Evolutionary conservation across 2,329 filamentous ascomycete species (phyloP), one percentile per base, ranked within the genome.

Genomic region (Colletotrichum sp.): DNA sequence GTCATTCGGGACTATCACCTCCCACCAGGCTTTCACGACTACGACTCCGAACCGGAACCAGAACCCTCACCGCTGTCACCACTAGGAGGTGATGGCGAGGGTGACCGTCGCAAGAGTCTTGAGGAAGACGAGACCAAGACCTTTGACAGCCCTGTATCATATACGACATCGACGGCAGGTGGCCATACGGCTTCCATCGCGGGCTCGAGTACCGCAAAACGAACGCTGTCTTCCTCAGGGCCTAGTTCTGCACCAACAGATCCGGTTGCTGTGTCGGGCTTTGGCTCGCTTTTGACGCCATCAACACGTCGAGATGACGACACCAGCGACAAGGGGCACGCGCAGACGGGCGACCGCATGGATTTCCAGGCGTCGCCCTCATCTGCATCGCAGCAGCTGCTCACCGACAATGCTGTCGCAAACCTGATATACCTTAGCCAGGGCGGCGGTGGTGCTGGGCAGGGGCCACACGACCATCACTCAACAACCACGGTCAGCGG

Each of bases 1-100:
- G 82, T 85, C 5, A 83, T 85, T 63, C 81, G 84, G 72, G 84
- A 85, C 64, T 85, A 85, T 34, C 79, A 83, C 39, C 76, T 79
- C 6, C 80, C 80, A 5, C 79, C 80, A 8, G 76, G 60, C 24
- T 68, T 68, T 16, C 39, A 69, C 32, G 72, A 77, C 28, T 75
- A 52, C 24, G 75, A 75, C 22, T 77, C 75, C 1, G 75, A 75
- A 9, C 57, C 55, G 6, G 75, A 77, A 26, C 62, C 36, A 16
- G 66, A 68, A 18, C 59, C 39, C 3, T 71, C 66, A 5, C 22
- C 48, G 15, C 5, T 68, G 9, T 75, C 67, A 22, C 60, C 62
- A 5, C 16, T 18, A 26, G 66, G 57, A 15, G 36, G 12, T 8
- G 44, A 44, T 15, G 60, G 22, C 1, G 65, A 62, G n/a, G 28